phyloP scores from a whole-genome alignment of 257 asterid genomes.

The Jaltomata sinuosa region DNA sequence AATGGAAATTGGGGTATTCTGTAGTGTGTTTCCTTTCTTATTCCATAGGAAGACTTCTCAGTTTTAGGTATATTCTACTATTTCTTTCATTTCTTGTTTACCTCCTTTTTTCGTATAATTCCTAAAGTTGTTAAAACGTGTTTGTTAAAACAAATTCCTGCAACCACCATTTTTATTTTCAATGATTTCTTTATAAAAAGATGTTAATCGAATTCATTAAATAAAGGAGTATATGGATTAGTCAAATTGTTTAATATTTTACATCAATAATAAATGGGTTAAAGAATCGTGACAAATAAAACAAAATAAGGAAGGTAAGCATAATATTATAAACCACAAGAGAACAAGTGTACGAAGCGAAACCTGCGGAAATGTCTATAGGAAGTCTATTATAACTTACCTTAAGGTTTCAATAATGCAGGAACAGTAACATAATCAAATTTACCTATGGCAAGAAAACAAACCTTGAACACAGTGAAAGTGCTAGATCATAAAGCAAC shows the following conservation, averaged over 20 bases:
- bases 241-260: not conserved
- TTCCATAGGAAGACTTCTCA: not conserved
- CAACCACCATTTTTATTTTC: not conserved
- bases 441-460: constrained; percentile 19
- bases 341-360: not conserved
- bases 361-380: not conserved
- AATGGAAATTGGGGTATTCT: not conserved
- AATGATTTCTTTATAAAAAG: not conserved
- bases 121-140: not conserved
- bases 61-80: not conserved
- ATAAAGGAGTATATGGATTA: not conserved
- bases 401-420: not conserved
- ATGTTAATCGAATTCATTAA: not conserved
- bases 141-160: not conserved
- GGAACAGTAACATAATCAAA: not conserved
- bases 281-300: not conserved
- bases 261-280: not conserved
- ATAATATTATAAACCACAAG: not conserved
- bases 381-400: not conserved
- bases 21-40: not conserved
- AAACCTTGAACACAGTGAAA: constrained; percentile 85
- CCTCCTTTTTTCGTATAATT: not conserved
- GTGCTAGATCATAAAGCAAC: constrained; percentile 84
- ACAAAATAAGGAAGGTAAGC: not conserved
- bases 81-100: not conserved